These are phyloP conservation scores for Arthroderma sp. DNA, from an alignment of 2,329 filamentous ascomycete genomes.

Conservation along the genomic window DNA sequence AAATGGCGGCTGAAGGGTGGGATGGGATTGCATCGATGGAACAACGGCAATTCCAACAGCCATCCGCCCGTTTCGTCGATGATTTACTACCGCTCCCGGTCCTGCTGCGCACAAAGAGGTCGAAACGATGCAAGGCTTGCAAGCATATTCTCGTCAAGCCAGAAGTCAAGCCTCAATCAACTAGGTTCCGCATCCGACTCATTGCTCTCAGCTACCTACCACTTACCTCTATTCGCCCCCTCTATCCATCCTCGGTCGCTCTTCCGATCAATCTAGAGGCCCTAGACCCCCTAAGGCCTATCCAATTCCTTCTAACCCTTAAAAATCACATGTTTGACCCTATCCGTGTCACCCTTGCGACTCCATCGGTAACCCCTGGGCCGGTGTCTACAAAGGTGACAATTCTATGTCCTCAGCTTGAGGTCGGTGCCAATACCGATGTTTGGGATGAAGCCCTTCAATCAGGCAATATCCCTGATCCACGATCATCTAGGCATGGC, in stretches of 20 bases:
- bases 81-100: constrained; percentile 72
- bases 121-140: constrained; percentile 84
- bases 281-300: constrained; percentile 39
- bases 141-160: constrained; percentile 92
- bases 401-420: constrained; percentile 85
- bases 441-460: constrained; percentile 84
- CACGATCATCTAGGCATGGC: constrained; percentile 33
- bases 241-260: constrained; percentile 38
- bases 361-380: constrained; percentile 66
- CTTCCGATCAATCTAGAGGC: constrained; percentile 34
- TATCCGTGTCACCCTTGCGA: constrained; percentile 76
- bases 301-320: constrained; percentile 79
- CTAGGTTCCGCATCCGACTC: constrained; percentile 82
- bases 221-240: constrained; percentile 54
- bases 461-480: constrained; percentile 34
- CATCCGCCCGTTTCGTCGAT: constrained; percentile 50
- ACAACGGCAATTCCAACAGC: constrained; percentile 42
- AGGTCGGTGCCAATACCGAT: constrained; percentile 87
- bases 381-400: constrained; percentile 70
- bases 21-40: constrained; percentile 46
- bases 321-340: constrained; percentile 90
- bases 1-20: constrained; percentile 50
- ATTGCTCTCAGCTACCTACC: constrained; percentile 84
- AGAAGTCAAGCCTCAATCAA: constrained; percentile 77
- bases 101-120: constrained; percentile 78